phyloP scores from a whole-genome alignment of 2,329 filamentous ascomycete genomes.

The Ilyonectria destructans region DNA sequence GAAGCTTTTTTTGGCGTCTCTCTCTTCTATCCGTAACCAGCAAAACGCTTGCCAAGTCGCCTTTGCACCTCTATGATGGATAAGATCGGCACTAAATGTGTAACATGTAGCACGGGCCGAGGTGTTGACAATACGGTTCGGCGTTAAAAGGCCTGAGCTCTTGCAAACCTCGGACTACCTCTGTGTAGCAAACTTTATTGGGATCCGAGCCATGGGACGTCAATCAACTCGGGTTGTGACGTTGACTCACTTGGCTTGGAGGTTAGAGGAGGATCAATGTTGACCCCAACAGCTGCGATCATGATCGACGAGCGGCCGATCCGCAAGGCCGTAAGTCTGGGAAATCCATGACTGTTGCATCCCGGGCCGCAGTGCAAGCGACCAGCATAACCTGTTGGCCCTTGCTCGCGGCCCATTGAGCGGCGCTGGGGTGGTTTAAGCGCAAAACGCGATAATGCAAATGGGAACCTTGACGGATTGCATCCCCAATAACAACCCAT shows the following conservation, averaged over 20 bases:
- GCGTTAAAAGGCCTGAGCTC: neutral
- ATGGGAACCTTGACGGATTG: slow-evolving; percentile 15
- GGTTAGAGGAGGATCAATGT: neutral
- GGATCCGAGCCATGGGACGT: neutral
- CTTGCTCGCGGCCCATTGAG: slow-evolving; percentile 7
- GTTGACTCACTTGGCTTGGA: neutral
- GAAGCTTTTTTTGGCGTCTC: slow-evolving; percentile 14
- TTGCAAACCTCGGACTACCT: slow-evolving; percentile 2
- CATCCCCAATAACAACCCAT: too few species aligned
- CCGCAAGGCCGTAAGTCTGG: slow-evolving; percentile 15
- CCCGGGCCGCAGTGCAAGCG: slow-evolving; percentile 7
- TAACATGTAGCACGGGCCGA: neutral
- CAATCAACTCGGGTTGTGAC: neutral
- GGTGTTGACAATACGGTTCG: neutral
- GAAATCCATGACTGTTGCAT: slow-evolving; percentile 21
- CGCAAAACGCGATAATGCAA: slow-evolving; percentile 19
- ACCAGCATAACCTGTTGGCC: slow-evolving; percentile 18
- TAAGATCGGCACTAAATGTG: slow-evolving; percentile 17
- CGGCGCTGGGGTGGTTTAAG: neutral
- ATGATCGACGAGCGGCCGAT: slow-evolving; percentile 21
- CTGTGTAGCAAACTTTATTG: slow-evolving; percentile 1
- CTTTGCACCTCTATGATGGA: slow-evolving; percentile 1
- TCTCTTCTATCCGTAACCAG: slow-evolving; percentile 19
- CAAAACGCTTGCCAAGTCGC: slow-evolving; percentile 5
- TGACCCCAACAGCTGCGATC: neutral